Percentiles rank a stretch among this genome's conserved stretches.
Evolutionary conservation across 176 grass and related monocot species (phyloP).

Genomic region (Eleusine indica): DNA sequence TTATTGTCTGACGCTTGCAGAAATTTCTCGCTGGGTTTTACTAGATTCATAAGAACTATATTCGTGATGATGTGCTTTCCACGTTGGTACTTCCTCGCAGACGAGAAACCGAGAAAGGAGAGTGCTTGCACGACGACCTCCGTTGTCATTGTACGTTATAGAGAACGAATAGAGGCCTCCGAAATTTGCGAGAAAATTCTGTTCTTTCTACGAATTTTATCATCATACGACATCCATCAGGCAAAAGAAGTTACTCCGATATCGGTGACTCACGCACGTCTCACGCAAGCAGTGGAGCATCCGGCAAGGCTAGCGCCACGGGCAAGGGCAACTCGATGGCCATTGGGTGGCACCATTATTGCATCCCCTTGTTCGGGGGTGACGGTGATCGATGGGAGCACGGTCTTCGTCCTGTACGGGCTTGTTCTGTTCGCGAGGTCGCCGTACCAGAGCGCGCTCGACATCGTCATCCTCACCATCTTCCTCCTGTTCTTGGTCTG

Average conservation of each 20-base stretch:
- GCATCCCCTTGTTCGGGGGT: too few species aligned
- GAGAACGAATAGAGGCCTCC: too few species aligned
- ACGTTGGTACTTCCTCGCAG: background rate
- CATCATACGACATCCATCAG: background rate
- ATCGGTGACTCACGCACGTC: background rate
- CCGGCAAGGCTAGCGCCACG: too few species aligned
- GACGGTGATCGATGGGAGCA: background rate
- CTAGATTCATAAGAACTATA: too few species aligned
- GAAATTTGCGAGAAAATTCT: background rate
- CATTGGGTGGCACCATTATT: background rate
- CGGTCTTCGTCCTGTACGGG: background rate
- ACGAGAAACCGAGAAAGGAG: too few species aligned
- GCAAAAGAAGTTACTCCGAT: background rate
- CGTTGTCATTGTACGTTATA: too few species aligned
- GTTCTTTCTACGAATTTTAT: background rate
- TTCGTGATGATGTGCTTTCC: too few species aligned
- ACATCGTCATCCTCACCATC: background rate
- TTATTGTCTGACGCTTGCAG: too few species aligned
- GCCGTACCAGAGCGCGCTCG: background rate
- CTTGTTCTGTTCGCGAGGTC: background rate
- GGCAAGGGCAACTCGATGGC: background rate
- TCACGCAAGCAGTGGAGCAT: background rate
- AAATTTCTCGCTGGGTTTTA: too few species aligned
- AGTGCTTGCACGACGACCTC: too few species aligned
- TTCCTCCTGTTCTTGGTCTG: slow-evolving; percentile 13